phyloP scores from a whole-genome alignment of 1,139 yeast species.

The Tardiomyces blankii region DNA sequence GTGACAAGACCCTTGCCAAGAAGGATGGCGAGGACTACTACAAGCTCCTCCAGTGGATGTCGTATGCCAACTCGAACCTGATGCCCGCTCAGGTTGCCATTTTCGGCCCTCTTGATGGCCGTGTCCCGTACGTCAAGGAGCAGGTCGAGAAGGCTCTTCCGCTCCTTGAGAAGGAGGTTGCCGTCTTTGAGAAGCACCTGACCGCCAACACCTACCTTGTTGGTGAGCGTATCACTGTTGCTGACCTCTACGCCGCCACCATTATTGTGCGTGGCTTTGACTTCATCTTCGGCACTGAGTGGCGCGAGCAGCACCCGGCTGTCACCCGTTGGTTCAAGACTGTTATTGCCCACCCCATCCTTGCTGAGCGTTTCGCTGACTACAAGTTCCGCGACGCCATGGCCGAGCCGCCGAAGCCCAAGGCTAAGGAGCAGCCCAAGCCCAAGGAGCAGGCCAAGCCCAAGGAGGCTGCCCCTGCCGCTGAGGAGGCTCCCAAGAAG shows the following conservation, averaged over 20 bases:
- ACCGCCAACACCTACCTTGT: constrained; percentile 74
- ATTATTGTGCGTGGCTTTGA: constrained; percentile 28
- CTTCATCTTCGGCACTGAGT: constrained; percentile 58
- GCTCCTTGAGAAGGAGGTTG: constrained; percentile 29
- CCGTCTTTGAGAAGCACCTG: constrained; percentile 29
- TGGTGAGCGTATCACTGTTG: constrained; percentile 79
- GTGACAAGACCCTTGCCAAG: constrained; percentile 39
- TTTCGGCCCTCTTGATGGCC: constrained; percentile 38
- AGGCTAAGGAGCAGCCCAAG: constrained; percentile 18
- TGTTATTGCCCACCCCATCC: constrained; percentile 44
- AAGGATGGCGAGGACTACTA: constrained; percentile 57
- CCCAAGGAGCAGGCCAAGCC: constrained; percentile 20
- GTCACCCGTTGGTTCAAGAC: constrained; percentile 82
- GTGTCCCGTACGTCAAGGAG: constrained; percentile 71
- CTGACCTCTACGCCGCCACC: constrained; percentile 65
- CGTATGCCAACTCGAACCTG: constrained; percentile 68
- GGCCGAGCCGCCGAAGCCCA: constrained; percentile 20
- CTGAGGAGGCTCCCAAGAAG: constrained; percentile 41
- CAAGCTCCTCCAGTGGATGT: constrained; percentile 66
- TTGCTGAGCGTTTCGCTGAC: constrained; percentile 32
- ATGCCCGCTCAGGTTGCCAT: constrained; percentile 32
- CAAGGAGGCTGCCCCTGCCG: constrained; percentile 30
- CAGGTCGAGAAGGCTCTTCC: constrained; percentile 44
- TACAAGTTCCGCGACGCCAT: constrained; percentile 2
- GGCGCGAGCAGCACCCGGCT: constrained; percentile 69